Conservation (phyloP, 257 asterid genomes). For the Solanum raphanifolium region DNA sequence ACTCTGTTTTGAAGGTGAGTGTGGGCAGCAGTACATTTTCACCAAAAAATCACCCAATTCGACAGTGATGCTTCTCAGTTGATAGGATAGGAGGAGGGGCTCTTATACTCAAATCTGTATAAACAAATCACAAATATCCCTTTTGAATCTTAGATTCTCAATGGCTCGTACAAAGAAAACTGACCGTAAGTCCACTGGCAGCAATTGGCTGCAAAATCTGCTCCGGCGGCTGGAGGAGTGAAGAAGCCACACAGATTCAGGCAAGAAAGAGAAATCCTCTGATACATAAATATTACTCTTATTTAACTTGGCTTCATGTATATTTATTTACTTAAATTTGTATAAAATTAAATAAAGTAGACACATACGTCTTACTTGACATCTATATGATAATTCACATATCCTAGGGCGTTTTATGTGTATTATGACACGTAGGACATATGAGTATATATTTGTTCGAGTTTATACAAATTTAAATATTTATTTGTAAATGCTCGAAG, state of each 20-base stretch:
- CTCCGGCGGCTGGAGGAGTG: background rate
- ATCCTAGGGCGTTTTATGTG: background rate
- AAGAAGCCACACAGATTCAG: background rate
- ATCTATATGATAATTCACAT: background rate
- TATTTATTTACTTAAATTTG: too few species aligned
- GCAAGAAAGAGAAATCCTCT: background rate
- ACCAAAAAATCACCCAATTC: background rate
- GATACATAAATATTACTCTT: too few species aligned
- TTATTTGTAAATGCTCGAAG: too few species aligned
- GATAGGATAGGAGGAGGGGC: background rate
- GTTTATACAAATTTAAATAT: too few species aligned
- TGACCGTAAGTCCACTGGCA: background rate
- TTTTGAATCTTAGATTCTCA: background rate
- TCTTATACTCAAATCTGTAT: background rate
- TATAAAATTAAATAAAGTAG: too few species aligned
- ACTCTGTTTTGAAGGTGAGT: constrained; percentile 17
- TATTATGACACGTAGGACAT: too few species aligned
- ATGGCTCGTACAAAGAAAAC: background rate
- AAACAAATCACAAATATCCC: background rate
- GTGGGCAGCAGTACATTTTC: constrained; percentile 3
- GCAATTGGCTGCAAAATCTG: background rate
- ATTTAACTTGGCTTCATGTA: too few species aligned
- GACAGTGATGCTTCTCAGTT: background rate
- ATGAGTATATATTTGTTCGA: too few species aligned
- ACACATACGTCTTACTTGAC: too few species aligned